Base-by-base conservation (phyloP, 129 eudicot species). In the Flaveria ramosissima region DNA sequence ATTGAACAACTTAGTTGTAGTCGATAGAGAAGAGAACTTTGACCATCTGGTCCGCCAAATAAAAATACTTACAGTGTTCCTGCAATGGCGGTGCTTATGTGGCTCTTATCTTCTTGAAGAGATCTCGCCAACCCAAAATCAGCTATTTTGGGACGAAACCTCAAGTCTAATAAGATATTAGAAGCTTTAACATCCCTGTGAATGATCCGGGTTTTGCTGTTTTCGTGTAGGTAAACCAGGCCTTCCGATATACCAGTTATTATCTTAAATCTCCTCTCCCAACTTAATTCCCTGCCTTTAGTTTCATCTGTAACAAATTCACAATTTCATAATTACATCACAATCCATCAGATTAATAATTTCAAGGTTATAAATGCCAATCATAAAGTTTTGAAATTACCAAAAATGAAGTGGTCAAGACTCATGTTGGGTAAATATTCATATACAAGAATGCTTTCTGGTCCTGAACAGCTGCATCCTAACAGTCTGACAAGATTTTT, bases 401-500 rank as follows among this genome's bases (percentile, higher is more conserved):
- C 92, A 56, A 89, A 89, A 43, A 93, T 89, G 85, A 83, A 91
- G 45, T 53, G 85, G 79, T 93, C 97, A 12, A 93, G 93, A 66
- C 97, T 93, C 84, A 72, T 81, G 82, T 91, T 87, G 19, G 89
- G 92, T 61, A 93, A 60, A 56, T 76, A 93, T 64, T 93, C 97
- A 27, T 90, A 90, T 42, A 90, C 86, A 50, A 90, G 96, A 80
- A 93, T 91, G 66, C 97, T 86, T 78, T 86, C 95, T 0, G 95
- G 92, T 21, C 95, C 95, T 17, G 90, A 88, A 48, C 92, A 86
- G 63, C 95, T 89, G 86, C 97, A 91, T 63, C 97, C 95, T 55
- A 91, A 70, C 26, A 91, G 62, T 71, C 92, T 85, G 16, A 91
- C 97, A 56, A 91, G 86, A 60, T 91, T 91, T 80, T 89, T 88